Conservation (phyloP, 768 basidiomycete genomes). For the Hemileccinum impolitum region DNA sequence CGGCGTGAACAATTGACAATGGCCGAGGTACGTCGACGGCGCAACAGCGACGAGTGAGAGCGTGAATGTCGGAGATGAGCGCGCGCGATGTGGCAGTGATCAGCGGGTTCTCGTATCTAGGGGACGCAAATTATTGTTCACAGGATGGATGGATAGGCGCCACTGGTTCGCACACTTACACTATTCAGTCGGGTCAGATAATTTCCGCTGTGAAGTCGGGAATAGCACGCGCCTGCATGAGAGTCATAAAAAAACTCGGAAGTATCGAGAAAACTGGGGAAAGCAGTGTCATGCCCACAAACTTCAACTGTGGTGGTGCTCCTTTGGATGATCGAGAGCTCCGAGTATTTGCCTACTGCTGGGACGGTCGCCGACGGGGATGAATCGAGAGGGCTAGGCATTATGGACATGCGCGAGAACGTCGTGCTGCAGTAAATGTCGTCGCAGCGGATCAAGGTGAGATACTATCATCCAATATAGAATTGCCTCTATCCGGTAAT, state of each 20-base stretch:
- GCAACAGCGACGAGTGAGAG: constrained; percentile 56
- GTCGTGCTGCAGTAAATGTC: too few species aligned
- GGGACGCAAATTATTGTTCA: constrained; percentile 7
- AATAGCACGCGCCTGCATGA: constrained; percentile 54
- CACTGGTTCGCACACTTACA: constrained; percentile 23
- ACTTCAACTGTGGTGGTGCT: constrained; percentile 65
- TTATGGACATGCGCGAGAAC: constrained; percentile 6
- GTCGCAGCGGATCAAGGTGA: too few species aligned
- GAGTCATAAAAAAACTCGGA: constrained; percentile 67
- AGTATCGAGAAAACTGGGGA: constrained; percentile 46
- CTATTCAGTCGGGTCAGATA: constrained; percentile 19
- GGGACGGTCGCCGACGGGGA: not conserved
- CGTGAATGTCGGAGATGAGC: constrained; percentile 68
- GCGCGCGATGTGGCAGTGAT: constrained; percentile 71
- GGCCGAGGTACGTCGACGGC: constrained; percentile 68
- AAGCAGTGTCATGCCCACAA: constrained; percentile 51
- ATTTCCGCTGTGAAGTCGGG: constrained; percentile 1
- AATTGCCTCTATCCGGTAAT: not conserved
- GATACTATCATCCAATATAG: constrained; percentile 4
- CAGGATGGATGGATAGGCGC: not conserved
- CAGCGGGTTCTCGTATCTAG: constrained; percentile 76
- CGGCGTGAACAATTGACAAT: constrained; percentile 51
- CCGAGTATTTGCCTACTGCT: constrained; percentile 8
- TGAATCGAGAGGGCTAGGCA: not conserved
- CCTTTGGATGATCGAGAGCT: constrained; percentile 36